Percentiles rank a stretch among this genome's conserved stretches.
phyloP scores from a whole-genome alignment of 345 rosid genomes.

The Syzygium oleosum region DNA sequence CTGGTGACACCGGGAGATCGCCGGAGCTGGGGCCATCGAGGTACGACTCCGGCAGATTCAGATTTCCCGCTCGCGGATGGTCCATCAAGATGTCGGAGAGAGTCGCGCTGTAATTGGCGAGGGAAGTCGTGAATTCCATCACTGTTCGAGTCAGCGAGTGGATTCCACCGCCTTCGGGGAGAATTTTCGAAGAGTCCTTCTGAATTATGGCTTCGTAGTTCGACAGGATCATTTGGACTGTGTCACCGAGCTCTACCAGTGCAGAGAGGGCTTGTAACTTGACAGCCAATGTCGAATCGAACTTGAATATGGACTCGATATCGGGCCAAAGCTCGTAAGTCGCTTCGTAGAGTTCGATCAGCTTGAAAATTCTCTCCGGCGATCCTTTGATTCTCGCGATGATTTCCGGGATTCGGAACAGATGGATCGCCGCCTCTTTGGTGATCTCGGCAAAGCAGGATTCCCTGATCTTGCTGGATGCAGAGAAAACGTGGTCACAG shows the following conservation, averaged over 20 bases:
- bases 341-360: slow-evolving; percentile 18
- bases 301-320: slow-evolving; percentile 13
- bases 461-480: slow-evolving; percentile 15
- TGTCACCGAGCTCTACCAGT: slow-evolving; percentile 10
- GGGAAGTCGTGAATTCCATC: slow-evolving; percentile 9
- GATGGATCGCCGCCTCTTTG: slow-evolving; percentile 16
- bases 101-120: not conserved
- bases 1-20: not conserved
- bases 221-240: slow-evolving; percentile 1
- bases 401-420: slow-evolving; percentile 22
- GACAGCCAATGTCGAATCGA: slow-evolving; percentile 11
- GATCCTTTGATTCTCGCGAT: slow-evolving; percentile 17
- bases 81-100: slow-evolving; percentile 17
- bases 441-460: slow-evolving; percentile 29
- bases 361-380: slow-evolving; percentile 8
- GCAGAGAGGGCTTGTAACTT: slow-evolving; percentile 13
- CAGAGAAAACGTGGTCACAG: slow-evolving; percentile 25
- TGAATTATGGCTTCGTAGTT: slow-evolving; percentile 9
- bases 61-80: slow-evolving; percentile 1
- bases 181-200: slow-evolving; percentile 9
- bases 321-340: slow-evolving; percentile 14
- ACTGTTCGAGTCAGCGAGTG: slow-evolving; percentile 10
- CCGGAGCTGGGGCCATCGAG: not conserved
- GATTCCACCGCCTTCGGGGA: slow-evolving; percentile 11
- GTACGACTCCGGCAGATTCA: slow-evolving; percentile 6